Evolutionary conservation across 805 yeast genomes (phyloP).

Genomic region (Lachancea lanzarotensis): DNA sequence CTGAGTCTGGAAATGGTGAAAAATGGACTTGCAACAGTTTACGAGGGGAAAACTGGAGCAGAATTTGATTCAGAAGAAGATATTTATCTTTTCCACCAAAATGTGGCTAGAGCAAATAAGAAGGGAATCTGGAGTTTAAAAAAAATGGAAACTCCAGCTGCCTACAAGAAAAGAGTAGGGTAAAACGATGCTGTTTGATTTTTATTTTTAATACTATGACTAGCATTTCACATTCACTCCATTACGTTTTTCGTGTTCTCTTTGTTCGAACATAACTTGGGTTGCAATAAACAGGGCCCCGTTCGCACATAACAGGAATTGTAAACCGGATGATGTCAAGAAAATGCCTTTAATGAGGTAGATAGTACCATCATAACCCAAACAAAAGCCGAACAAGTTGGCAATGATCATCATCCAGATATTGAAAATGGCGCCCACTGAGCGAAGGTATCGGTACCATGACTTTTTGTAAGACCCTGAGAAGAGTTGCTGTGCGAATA

Average conservation of each 20-base stretch:
- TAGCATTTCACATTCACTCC: constrained; percentile 77
- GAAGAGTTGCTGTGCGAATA: constrained; percentile 46
- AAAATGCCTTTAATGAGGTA: constrained; percentile 64
- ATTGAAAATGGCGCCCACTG: constrained; percentile 78
- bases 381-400: constrained; percentile 87
- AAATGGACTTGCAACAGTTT: constrained; percentile 78
- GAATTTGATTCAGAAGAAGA: constrained; percentile 78
- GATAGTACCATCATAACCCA: constrained; percentile 80
- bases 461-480: constrained; percentile 39
- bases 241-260: constrained; percentile 77
- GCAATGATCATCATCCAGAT: constrained; percentile 99
- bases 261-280: constrained; percentile 89
- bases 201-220: background rate
- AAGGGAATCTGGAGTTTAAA: constrained; percentile 66
- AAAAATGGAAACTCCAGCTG: constrained; percentile 65
- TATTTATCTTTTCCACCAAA: constrained; percentile 54
- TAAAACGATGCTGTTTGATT: constrained; percentile 1
- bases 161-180: constrained; percentile 51
- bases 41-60: constrained; percentile 74
- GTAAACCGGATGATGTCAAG: constrained; percentile 59
- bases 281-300: constrained; percentile 70
- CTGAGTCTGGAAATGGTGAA: constrained; percentile 83
- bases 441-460: constrained; percentile 81
- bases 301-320: constrained; percentile 55
- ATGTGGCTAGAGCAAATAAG: constrained; percentile 46